These are phyloP conservation scores for Leccinellum albellum DNA, from an alignment of 768 basidiomycete species.

Conservation along the genomic window DNA sequence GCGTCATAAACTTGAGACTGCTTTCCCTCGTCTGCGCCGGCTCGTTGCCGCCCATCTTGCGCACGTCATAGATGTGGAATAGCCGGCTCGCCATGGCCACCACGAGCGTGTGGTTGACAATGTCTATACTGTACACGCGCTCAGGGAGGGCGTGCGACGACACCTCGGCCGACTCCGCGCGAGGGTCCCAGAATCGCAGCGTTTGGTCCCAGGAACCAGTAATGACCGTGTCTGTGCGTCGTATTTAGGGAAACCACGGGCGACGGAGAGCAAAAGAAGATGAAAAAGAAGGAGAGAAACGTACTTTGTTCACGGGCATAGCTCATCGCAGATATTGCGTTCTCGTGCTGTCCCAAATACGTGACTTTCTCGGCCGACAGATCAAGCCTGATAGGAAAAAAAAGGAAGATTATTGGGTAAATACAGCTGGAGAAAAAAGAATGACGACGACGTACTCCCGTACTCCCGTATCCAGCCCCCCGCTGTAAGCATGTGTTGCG, in stretches of 20 bases:
- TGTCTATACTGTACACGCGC: conserved; percentile 81
- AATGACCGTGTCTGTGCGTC: conserved; percentile 58
- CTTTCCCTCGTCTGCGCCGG: conserved; percentile 84
- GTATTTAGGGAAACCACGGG: background rate
- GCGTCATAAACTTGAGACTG: conserved; percentile 92
- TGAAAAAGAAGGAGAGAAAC: background rate
- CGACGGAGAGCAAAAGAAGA: background rate
- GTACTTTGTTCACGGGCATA: conserved; percentile 68
- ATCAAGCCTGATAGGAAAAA: conserved; percentile 49
- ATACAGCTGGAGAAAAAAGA: too few species aligned
- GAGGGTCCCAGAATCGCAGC: conserved; percentile 83
- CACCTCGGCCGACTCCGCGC: conserved; percentile 53
- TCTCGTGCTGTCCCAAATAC: conserved; percentile 76
- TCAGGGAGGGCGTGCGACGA: conserved; percentile 67
- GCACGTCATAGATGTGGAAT: conserved; percentile 85
- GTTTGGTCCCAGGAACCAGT: conserved; percentile 93
- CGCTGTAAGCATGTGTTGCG: conserved; percentile 69
- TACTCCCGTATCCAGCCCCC: conserved; percentile 81
- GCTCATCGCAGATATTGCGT: conserved; percentile 74
- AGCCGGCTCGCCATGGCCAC: conserved; percentile 90
- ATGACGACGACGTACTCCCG: conserved; percentile 50
- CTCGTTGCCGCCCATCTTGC: conserved; percentile 56
- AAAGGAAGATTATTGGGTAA: background rate
- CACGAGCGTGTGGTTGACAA: conserved; percentile 75
- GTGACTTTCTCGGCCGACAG: conserved; percentile 67